Evolutionary conservation across 176 grass and related monocot genomes (phyloP), one percentile per base, ranked within the genome.

Genomic region (Musa acuminata): DNA sequence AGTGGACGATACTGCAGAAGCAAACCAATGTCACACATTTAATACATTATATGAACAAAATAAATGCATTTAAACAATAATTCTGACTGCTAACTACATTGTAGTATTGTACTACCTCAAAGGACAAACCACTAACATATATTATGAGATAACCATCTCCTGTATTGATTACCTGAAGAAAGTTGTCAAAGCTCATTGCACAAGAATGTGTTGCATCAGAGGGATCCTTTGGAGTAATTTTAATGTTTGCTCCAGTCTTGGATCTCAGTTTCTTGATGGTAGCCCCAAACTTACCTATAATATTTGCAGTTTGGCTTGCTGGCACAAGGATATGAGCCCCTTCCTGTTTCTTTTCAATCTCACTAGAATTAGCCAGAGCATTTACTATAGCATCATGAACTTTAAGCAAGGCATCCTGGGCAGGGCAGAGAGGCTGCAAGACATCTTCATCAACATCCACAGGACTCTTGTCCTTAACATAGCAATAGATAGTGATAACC

Each of bases 131-230:
- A 26, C 48, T 24, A 24, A 68, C 77, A 17, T 43, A 65, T 62
- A 43, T 73, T 81, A 20, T 26, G 17, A 20, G 59, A 82, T 2
- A 53, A 13, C 16, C 3, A 54, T 62, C 63, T 81, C 48, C 53
- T 82, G 62, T 63, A 79, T 72, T 58, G 48, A 51, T 82, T 95
- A 99, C 96, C 88, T 87, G 86, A 85, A 99, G 83, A 62, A 98
- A 93, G 78, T 93, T 98, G 82, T 98, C 95, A 57, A 84, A 94
- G 52, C 81, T 86, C 86, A 99, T 84, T 80, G 96, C 96, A 77
- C 91, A 99, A 48, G 88, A 89, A 75, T 99, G 86, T 62, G 80
- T 80, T 14, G 52, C 71, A 16, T 99, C 79, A 2, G 72, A 83
- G 55, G 90, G 80, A 82, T 89, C 84, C 84, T 99, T 99, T 70